A percentile compares a stretch with the other conserved stretches of the same genome.
These are phyloP conservation scores for Saccharomyces hybrid DNA, from an alignment of 1,139 yeast genomes.

Conservation along the genomic window DNA sequence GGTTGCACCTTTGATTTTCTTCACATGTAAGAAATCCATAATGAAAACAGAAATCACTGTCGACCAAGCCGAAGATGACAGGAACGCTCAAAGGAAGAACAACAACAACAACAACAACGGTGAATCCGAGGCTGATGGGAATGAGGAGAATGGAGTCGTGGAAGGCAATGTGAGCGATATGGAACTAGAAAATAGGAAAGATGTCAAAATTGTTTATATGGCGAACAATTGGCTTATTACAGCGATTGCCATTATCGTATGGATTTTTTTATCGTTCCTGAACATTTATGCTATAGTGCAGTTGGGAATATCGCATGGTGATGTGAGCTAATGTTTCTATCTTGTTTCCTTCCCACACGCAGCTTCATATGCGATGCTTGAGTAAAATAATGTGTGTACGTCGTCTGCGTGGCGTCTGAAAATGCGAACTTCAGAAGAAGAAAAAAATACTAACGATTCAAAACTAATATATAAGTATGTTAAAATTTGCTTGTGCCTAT, in stretches of 20 bases:
- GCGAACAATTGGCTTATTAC: slow-evolving; percentile 56
- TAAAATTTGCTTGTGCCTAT: not conserved
- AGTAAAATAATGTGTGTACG: no score
- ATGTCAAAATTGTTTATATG: slow-evolving; percentile 40
- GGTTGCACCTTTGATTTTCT: slow-evolving; percentile 70
- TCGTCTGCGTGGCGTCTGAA: no score
- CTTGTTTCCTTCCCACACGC: not conserved
- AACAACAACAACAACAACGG: not conserved
- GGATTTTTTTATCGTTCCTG: slow-evolving; percentile 59
- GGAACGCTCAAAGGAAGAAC: not conserved
- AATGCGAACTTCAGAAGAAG: not conserved
- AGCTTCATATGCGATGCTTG: no score
- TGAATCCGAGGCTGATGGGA: not conserved
- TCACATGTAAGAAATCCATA: slow-evolving; percentile 54
- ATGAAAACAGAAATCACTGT: slow-evolving; percentile 46
- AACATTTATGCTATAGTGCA: slow-evolving; percentile 67
- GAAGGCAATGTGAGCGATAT: not conserved
- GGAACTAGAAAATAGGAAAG: slow-evolving; percentile 10
- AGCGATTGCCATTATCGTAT: slow-evolving; percentile 40
- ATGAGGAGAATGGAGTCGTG: slow-evolving; percentile 1
- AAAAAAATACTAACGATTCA: not conserved
- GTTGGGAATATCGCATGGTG: slow-evolving; percentile 27
- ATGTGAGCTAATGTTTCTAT: slow-evolving; percentile 9
- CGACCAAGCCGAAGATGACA: slow-evolving; percentile 7
- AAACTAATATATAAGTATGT: not conserved